phyloP scores from a whole-genome alignment of 225 moss, liverwort and hornwort genomes.

The Marchantia paleacea region DNA sequence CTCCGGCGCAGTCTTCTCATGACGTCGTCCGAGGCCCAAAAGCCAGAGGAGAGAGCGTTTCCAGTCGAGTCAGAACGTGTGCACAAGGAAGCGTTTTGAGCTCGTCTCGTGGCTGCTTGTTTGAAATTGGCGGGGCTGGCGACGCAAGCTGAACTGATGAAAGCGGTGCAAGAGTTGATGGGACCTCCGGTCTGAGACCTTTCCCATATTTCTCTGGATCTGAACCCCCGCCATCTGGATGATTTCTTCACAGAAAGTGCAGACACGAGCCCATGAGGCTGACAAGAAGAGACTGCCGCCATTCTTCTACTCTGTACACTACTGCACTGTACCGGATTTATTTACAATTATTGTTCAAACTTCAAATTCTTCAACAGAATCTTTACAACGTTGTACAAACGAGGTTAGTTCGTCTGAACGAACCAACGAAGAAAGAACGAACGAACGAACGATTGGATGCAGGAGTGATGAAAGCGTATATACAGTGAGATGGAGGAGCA shows the following conservation, averaged over 20 bases:
- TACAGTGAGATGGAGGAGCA: background rate
- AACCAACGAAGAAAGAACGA: background rate
- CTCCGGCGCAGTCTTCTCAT: background rate
- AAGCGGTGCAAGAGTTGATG: slow-evolving; percentile 9
- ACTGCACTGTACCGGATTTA: background rate
- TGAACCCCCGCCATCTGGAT: slow-evolving; percentile 15
- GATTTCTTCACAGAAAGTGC: slow-evolving; percentile 7
- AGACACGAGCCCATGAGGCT: slow-evolving; percentile 9
- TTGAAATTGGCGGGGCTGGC: slow-evolving; percentile 21
- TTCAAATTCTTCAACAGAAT: background rate
- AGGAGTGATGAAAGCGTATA: background rate
- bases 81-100: slow-evolving; percentile 22
- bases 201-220: slow-evolving; percentile 29
- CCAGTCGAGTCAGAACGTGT: background rate
- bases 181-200: slow-evolving; percentile 22
- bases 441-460: background rate
- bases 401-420: background rate
- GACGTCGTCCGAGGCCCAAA: slow-evolving; percentile 18
- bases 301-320: background rate
- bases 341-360: background rate
- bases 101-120: slow-evolving; percentile 16
- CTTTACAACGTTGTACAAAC: background rate
- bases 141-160: slow-evolving; percentile 12
- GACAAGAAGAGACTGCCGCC: background rate
- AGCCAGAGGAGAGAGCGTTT: slow-evolving; percentile 19